Base-by-base conservation (phyloP, 805 yeast genomes). In the Barnettozyma botsteinii region DNA sequence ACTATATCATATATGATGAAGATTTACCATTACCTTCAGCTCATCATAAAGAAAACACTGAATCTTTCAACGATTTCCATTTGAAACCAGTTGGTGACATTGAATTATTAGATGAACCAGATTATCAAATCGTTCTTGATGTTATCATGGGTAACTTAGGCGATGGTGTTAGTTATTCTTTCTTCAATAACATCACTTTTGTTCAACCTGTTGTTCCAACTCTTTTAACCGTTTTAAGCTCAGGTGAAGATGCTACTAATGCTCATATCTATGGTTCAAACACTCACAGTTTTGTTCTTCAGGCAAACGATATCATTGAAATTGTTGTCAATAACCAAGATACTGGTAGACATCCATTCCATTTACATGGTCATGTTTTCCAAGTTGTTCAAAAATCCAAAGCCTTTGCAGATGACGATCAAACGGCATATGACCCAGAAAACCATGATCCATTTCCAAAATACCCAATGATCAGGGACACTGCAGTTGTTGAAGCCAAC, bases 341-440 rank as follows among this genome's bases (percentile, higher is more conserved):
- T 57, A 79, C 80, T 4, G 83, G 86, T 40, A 78, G 78, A 49
- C 87, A 80, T 57, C 86, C 86, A 19, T 80, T 80, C 73, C 87
- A 80, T 57, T 67, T 80, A 51, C 87, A 80, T 52, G 87, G 87
- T n/a, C 86, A 81, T 53, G 69, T 59, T 35, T 80, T 80, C 65
- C 85, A 79, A 60, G 61, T 80, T 17, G 62, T 81, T 25, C 70
- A 70, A 37, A 71, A 77, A 54, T 74, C 78, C 3, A 62, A 57
- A 24, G 73, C 65, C 1, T 69, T 63, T 41, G 73, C 63, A 24
- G 85, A 79, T 28, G 75, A 69, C 35, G 61, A 63, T 27, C 78
- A 77, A 4, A 65, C 64, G 20, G 80, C 81, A n/a, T 83, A 69
- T 52, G 69, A 77, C 44, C 73, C 70, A 13, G 60, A 64, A 21